A percentile compares a stretch with the other conserved stretches of the same genome.
Conservation (phyloP, 2,329 filamentous ascomycete species). For the Colletotrichum sansevieriae region DNA sequence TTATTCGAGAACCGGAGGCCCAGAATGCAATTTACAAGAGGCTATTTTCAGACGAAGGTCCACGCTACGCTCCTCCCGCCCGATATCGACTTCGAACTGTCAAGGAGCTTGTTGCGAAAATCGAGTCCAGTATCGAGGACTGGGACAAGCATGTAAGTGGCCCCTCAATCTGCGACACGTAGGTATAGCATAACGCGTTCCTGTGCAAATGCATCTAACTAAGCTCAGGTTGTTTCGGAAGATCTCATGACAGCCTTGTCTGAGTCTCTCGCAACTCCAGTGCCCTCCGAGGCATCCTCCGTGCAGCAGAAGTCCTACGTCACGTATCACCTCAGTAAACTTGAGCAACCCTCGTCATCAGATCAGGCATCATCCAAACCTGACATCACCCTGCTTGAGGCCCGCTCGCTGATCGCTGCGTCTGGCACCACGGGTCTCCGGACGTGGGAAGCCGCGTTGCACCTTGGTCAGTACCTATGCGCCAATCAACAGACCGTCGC, state of each 20-base stretch:
- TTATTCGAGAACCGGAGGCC: constrained; percentile 70
- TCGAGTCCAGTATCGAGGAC: constrained; percentile 82
- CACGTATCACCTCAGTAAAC: constrained; percentile 71
- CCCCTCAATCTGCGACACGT: constrained; percentile 7
- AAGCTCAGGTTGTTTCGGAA: constrained; percentile 82
- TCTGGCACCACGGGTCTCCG: constrained; percentile 81
- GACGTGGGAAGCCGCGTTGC: constrained; percentile 85
- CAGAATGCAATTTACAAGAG: constrained; percentile 76
- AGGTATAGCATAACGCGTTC: constrained; percentile 9
- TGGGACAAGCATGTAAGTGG: constrained; percentile 88
- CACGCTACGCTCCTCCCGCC: constrained; percentile 71
- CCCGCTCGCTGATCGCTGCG: constrained; percentile 76
- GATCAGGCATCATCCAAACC: constrained; percentile 14
- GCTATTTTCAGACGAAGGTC: constrained; percentile 72
- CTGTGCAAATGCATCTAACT: constrained; percentile 2
- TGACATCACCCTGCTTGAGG: constrained; percentile 75
- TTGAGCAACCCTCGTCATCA: constrained; percentile 39
- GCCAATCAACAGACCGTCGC: constrained; percentile 58
- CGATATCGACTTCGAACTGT: constrained; percentile 79
- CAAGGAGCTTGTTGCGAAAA: constrained; percentile 76
- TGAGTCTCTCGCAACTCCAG: constrained; percentile 71
- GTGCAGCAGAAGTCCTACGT: constrained; percentile 82
- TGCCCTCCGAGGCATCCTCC: constrained; percentile 73
- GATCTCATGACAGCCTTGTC: constrained; percentile 79
- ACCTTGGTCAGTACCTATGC: constrained; percentile 78